Conservation (phyloP, 2,329 filamentous ascomycete genomes). For the Arthrobotrys sphaeroides region DNA sequence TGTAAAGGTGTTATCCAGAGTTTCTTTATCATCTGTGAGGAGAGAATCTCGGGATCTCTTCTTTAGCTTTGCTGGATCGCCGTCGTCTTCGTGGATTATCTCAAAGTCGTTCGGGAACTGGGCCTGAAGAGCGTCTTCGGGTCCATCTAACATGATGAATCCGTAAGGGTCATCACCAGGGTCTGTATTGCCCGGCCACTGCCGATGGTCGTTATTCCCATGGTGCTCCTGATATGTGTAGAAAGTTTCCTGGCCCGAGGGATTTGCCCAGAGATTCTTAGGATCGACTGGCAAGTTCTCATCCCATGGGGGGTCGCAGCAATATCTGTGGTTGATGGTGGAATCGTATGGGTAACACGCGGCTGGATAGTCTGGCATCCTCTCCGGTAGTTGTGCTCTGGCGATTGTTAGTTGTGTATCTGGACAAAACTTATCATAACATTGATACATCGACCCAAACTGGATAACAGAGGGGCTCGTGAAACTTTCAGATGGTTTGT, state of each 20-base stretch:
- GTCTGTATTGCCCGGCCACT: conserved; percentile 43
- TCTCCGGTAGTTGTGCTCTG: not conserved
- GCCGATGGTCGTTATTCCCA: not conserved
- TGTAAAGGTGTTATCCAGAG: conserved; percentile 58
- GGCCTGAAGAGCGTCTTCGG: conserved; percentile 57
- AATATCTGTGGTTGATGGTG: conserved; percentile 47
- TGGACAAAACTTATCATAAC: not conserved
- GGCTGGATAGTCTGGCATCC: not conserved
- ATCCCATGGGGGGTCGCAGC: conserved; percentile 38
- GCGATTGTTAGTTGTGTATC: not conserved
- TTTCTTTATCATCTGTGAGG: conserved; percentile 57
- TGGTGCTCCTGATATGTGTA: conserved; percentile 52
- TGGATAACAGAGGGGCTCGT: conserved; percentile 20
- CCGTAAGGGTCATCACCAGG: conserved; percentile 59
- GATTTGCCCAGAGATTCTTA: too few relatives aligned
- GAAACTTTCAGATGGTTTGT: too few relatives aligned
- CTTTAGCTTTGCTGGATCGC: conserved; percentile 29
- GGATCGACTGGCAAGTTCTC: conserved; percentile 59
- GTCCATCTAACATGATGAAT: conserved; percentile 59
- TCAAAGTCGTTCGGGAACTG: conserved; percentile 56
- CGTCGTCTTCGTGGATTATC: conserved; percentile 44
- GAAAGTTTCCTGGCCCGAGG: conserved; percentile 55
- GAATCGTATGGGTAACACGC: conserved; percentile 31
- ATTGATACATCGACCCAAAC: not conserved
- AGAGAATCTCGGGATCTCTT: conserved; percentile 57